phyloP scores from a whole-genome alignment of 768 basidiomycete genomes.

The Mycena rebaudengoi region DNA sequence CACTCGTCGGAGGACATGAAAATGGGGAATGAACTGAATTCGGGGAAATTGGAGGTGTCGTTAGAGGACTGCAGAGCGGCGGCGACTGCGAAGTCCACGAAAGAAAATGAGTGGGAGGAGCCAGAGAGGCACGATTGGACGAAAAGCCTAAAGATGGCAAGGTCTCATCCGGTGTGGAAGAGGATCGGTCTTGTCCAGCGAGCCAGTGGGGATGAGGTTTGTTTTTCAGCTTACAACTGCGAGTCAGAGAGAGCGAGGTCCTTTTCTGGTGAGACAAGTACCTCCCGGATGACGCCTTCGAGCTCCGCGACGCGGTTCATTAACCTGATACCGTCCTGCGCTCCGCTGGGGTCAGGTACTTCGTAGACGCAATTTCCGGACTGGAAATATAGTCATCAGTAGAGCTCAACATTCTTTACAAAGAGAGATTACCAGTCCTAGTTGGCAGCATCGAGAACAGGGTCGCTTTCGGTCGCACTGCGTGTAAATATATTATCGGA shows the following conservation, averaged over 20 bases:
- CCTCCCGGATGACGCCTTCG: conserved; percentile 67
- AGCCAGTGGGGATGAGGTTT: conserved; percentile 61
- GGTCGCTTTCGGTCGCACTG: conserved; percentile 60
- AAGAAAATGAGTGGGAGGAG: background rate
- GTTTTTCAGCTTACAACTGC: conserved; percentile 52
- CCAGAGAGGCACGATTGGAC: background rate
- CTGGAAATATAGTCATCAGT: conserved; percentile 32
- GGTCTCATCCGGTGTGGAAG: conserved; percentile 18
- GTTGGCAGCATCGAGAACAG: conserved; percentile 35
- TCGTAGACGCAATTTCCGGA: conserved; percentile 73
- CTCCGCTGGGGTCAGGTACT: conserved; percentile 59
- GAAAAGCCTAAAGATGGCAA: background rate
- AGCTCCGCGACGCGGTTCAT: conserved; percentile 66
- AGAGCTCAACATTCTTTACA: background rate
- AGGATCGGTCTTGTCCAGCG: conserved; percentile 53
- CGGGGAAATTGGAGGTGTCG: too few species aligned
- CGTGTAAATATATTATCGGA: background rate
- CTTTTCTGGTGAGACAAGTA: conserved; percentile 10
- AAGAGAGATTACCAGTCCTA: conserved; percentile 9
- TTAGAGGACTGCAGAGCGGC: too few species aligned
- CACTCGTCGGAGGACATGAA: background rate
- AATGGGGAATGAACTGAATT: background rate
- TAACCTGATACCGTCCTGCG: conserved; percentile 55
- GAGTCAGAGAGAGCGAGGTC: background rate
- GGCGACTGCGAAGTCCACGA: too few species aligned